These are phyloP conservation scores for Dryas alaskensis DNA, from an alignment of 306 rosid species.

Conservation along the genomic window DNA sequence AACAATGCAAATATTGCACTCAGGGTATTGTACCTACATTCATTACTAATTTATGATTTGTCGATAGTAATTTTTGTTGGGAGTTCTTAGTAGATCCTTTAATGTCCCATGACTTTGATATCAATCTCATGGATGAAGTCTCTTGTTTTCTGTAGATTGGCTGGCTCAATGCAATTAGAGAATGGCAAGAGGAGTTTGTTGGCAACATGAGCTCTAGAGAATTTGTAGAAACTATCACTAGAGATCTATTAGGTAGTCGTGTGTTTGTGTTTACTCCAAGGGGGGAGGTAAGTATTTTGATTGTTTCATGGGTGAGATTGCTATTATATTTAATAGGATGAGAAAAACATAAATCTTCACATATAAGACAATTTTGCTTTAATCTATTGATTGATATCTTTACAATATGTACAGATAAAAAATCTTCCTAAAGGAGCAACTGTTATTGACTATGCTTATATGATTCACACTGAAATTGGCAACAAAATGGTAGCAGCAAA, in stretches of 20 bases:
- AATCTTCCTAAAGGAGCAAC: constrained; percentile 97
- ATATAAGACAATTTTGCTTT: constrained; percentile 15
- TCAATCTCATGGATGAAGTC: constrained; percentile 38
- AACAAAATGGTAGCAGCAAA: constrained; percentile 99
- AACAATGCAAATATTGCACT: constrained; percentile 96
- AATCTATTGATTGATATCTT: constrained; percentile 21
- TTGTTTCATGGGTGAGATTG: constrained; percentile 7
- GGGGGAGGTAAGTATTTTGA: constrained; percentile 74
- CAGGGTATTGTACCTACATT: constrained; percentile 55
- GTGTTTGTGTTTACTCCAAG: constrained; percentile 97
- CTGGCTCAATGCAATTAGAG: constrained; percentile 99
- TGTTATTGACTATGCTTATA: constrained; percentile 90
- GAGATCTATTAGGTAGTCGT: constrained; percentile 93
- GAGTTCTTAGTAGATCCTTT: constrained; percentile 22
- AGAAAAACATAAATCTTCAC: constrained; percentile 3
- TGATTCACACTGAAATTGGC: constrained; percentile 99
- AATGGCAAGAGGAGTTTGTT: constrained; percentile 99
- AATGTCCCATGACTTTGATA: constrained; percentile 23
- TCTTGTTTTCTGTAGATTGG: constrained; percentile 72
- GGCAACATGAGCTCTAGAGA: constrained; percentile 99
- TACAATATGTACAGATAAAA: constrained; percentile 59
- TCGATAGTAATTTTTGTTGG: constrained; percentile 26
- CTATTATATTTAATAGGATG: constrained; percentile 6
- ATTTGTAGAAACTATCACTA: constrained; percentile 90
- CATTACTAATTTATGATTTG: constrained; percentile 22